These are phyloP conservation scores for Thermochaetoides thermophila DNA, from an alignment of 495 filamentous ascomycete species.

Conservation along the genomic window DNA sequence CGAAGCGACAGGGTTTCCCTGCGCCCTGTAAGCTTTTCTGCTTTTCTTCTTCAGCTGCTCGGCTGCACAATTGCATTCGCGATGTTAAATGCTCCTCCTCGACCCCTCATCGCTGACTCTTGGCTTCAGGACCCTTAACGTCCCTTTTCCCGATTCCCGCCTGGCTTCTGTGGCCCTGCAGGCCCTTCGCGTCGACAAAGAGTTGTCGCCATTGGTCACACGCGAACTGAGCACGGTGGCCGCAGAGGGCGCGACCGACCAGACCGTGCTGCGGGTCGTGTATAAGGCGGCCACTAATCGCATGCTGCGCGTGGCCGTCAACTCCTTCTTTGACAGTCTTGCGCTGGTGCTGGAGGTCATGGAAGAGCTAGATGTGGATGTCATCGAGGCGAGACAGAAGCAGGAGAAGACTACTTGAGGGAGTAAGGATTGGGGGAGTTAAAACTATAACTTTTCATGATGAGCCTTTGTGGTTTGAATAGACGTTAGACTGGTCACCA, in stretches of 20 bases:
- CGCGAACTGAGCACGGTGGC: constrained; percentile 43
- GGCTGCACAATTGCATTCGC: background rate
- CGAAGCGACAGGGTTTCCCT: constrained; percentile 2
- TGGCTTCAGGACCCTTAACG: constrained; percentile 51
- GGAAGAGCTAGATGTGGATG: constrained; percentile 79
- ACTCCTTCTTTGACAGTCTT: constrained; percentile 92
- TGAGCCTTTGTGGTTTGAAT: no score
- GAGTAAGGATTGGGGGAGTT: no score
- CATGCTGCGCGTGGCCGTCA: constrained; percentile 93
- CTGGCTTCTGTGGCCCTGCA: constrained; percentile 64
- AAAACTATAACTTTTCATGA: no score
- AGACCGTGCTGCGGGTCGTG: constrained; percentile 51
- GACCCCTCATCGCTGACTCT: no score
- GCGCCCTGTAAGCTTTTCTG: constrained; percentile 6
- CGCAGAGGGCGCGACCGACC: constrained; percentile 17
- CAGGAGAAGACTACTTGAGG: constrained; percentile 3
- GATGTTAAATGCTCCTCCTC: no score
- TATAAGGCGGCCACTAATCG: constrained; percentile 87
- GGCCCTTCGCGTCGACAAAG: constrained; percentile 70
- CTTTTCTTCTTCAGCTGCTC: background rate
- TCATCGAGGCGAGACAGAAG: constrained; percentile 28
- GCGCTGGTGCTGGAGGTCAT: constrained; percentile 72
- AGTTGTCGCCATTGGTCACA: constrained; percentile 69
- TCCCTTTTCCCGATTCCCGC: constrained; percentile 71
- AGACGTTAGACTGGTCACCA: no score